Percentiles rank a stretch among this genome's conserved stretches.
Evolutionary conservation across 495 filamentous ascomycete genomes (phyloP).

Genomic region (Cryomyces antarcticus): DNA sequence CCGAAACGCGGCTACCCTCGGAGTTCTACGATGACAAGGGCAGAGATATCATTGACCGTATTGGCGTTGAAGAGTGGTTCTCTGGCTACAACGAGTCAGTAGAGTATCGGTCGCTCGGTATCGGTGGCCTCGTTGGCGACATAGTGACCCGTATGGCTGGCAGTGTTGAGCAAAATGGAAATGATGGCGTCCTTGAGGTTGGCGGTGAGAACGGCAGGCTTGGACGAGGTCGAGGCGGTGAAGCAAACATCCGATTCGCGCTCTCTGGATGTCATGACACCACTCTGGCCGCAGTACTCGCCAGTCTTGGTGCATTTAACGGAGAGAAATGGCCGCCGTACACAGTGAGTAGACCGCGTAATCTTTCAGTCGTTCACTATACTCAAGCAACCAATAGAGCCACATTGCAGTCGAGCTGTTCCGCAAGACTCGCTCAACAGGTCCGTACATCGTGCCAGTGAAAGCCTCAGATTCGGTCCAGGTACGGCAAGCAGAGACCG

Average conservation of each 20-base stretch:
- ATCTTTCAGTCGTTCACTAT: too few relatives aligned
- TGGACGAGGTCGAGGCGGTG: conserved; percentile 21
- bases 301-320: conserved; percentile 61
- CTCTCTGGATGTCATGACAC: conserved; percentile 90
- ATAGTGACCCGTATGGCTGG: conserved; percentile 68
- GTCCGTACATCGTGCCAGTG: too few relatives aligned
- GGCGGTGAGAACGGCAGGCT: conserved; percentile 20
- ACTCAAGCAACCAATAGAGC: conserved; percentile 16
- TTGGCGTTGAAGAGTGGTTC: conserved; percentile 87
- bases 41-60: conserved; percentile 48
- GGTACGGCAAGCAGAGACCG: too few relatives aligned
- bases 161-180: conserved; percentile 39
- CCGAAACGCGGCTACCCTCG: conserved; percentile 49
- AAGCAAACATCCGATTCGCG: conserved; percentile 42
- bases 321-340: conserved; percentile 68
- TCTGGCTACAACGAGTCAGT: conserved; percentile 59
- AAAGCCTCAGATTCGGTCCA: too few relatives aligned
- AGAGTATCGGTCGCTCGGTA: conserved; percentile 75
- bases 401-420: conserved; percentile 88
- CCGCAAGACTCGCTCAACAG: conserved; percentile 1
- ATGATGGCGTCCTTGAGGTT: conserved; percentile 32
- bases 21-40: conserved; percentile 76
- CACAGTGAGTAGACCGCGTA: conserved; percentile 21
- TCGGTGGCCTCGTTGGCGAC: conserved; percentile 69
- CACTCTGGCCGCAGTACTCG: conserved; percentile 60